Evolutionary conservation across 768 basidiomycete species (phyloP), one percentile per base, ranked within the genome.

Genomic region (Steccherinum ochraceum): DNA sequence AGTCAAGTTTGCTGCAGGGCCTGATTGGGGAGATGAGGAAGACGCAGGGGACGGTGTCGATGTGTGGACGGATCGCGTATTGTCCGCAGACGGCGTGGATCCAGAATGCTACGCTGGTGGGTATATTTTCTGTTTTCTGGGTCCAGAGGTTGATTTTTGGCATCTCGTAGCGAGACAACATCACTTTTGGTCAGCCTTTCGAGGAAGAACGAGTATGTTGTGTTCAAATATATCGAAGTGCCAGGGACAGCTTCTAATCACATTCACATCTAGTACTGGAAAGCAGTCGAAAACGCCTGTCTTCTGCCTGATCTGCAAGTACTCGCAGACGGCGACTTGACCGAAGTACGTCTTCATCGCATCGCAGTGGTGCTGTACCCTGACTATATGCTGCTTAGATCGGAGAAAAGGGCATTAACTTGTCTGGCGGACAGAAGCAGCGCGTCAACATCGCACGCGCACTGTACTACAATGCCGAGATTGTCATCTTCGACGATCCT

Each of bases 21-120:
- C 66, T 89, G 23, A 76, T 87, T 39, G 84, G 86, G 4, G 86
- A 87, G 65, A 87, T 87, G 84, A 70, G 75, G 16, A 71, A 69
- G 51, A 55, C 72, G 2, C 62, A 66, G 7, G 86, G 86, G 0
- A 61, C 65, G 12, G 75, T 83, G 30, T 66, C 70, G 0, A 81
- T 87, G 56, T 81, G 86, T 5, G 85, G 86, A 0, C 66, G 69
- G 12, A 72, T 87, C 10, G 83, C 78, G 4, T 89, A 87, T 60
- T 85, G 83, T 59, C 74, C 84, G 13, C 86, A 89, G 64, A 78
- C 76, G 0, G 83, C 85, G 0, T 89, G 86, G 86, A 87, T 89
- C 45, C 83, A 86, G 63, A 86, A 86, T 60, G 77, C 79, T 0
- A 72, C 79, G 3, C 58, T 84, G 61, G 82, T 82, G 49, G 46